Base-by-base conservation (phyloP, 495 filamentous ascomycete species). In the Penicillium bovifimosum region DNA sequence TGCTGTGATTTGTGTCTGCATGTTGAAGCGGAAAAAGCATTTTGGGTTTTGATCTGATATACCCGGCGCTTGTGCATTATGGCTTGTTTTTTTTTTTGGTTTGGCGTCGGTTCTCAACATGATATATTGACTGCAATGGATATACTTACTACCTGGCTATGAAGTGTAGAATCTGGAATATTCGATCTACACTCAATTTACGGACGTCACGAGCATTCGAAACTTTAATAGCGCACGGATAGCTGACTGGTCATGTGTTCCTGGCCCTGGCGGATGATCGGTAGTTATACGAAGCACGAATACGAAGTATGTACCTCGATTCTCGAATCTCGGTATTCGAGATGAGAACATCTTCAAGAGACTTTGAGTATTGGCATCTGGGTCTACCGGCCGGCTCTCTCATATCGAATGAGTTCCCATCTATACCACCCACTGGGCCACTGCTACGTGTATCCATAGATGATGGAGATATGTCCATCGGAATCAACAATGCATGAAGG, bases 1-100 rank as follows among this genome's bases (percentile, higher is more conserved):
- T 96, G 60, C 73, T 96, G 59, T 95, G 57, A 69, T 40, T 26
- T 33, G 6, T 4, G 34, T 41, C 10, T 45, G 20, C 4, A 4
- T 24, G 20, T 24, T 2, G 9, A 18, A 27, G n/a, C n/a, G 2
- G 14, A 44, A 61, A 64, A 64, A 54, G 53, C 61, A 64, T 62
- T 52, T 56, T 58, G 52, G 46, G 43, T 48, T 51, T 53, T 59
- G 50, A 44, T 59, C 54, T 58, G 52, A 62, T 65, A 65, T 65
- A 65, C 62, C 62, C 63, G 60, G 56, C 56, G 49, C 56, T 63
- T 55, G 52, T 66, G 46, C 60, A 55, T 55, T 55, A n/a, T 52
- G 36, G 38, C 41, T 33, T 46, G 11, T 43, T 43, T 42, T 27
- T 29, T 29, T 59, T 53, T 43, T 42, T 40, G 53, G 53, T 41